phyloP scores from a whole-genome alignment of 805 yeast genomes.

The Zygotorulaspora danielsina region DNA sequence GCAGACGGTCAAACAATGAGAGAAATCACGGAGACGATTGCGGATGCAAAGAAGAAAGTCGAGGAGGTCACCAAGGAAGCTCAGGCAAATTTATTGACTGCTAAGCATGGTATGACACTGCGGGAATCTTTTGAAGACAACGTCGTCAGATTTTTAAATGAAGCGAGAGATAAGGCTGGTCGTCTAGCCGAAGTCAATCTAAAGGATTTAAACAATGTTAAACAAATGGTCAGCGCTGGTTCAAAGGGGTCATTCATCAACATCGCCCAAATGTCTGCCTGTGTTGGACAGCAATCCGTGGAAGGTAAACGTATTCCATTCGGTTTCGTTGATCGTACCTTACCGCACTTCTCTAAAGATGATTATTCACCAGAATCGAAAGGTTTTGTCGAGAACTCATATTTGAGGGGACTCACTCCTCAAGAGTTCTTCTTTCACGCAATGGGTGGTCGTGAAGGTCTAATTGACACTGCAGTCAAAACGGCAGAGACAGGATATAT shows the following conservation, averaged over 20 bases:
- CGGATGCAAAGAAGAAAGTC: slow-evolving; percentile 88
- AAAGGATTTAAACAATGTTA: slow-evolving; percentile 91
- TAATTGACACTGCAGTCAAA: slow-evolving; percentile 98
- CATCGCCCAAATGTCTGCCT: slow-evolving; percentile 98
- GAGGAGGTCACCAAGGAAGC: slow-evolving; percentile 92
- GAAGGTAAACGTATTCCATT: slow-evolving; percentile 99
- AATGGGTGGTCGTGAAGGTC: slow-evolving; percentile 99
- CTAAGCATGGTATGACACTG: slow-evolving; percentile 99
- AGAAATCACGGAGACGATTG: slow-evolving; percentile 86
- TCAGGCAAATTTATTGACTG: slow-evolving; percentile 79
- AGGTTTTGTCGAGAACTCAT: slow-evolving; percentile 97
- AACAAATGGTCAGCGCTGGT: slow-evolving; percentile 99
- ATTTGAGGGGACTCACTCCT: slow-evolving; percentile 94
- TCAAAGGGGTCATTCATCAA: slow-evolving; percentile 98
- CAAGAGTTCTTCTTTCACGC: slow-evolving; percentile 99
- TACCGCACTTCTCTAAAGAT: slow-evolving; percentile 97
- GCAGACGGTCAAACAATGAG: slow-evolving; percentile 97
- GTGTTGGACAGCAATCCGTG: slow-evolving; percentile 99
- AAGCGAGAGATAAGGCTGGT: slow-evolving; percentile 99
- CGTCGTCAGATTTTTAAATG: slow-evolving; percentile 90
- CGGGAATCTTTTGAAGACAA: slow-evolving; percentile 98
- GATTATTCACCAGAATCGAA: slow-evolving; percentile 98
- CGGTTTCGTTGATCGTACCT: slow-evolving; percentile 92
- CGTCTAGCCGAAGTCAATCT: slow-evolving; percentile 95
- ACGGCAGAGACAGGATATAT: slow-evolving; percentile 99